Conservation (phyloP, 2,329 filamentous ascomycete genomes). For the Penicillium sp. region DNA sequence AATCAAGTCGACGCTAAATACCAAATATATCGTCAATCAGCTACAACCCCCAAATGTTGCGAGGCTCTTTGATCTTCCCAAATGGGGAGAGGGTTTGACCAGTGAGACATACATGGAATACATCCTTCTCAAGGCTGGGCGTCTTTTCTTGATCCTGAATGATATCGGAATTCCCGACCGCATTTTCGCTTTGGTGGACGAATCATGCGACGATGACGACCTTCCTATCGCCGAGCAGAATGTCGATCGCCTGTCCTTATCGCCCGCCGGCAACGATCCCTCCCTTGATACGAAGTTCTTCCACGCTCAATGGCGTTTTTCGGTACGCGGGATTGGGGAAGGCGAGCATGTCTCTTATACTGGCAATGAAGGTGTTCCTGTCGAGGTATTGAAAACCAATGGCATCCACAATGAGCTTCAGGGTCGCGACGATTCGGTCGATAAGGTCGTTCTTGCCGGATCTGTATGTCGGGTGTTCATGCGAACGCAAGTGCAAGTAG, state of each 20-base stretch:
- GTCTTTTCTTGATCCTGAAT: constrained; percentile 60
- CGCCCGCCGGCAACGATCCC: constrained; percentile 46
- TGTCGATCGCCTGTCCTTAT: constrained; percentile 55
- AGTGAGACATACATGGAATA: constrained; percentile 61
- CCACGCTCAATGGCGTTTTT: constrained; percentile 59
- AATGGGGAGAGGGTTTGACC: constrained; percentile 48
- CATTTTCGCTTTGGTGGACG: constrained; percentile 62
- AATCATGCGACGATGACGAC: constrained; percentile 63
- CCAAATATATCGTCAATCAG: constrained; percentile 41
- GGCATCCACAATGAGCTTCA: constrained; percentile 35
- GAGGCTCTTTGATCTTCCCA: constrained; percentile 38
- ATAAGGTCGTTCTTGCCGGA: constrained; percentile 43
- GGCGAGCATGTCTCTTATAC: constrained; percentile 61
- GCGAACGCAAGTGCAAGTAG: constrained; percentile 41
- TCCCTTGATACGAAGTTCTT: constrained; percentile 59
- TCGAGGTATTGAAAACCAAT: constrained; percentile 53
- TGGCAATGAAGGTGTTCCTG: constrained; percentile 59
- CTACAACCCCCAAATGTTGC: constrained; percentile 38
- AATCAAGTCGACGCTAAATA: constrained; percentile 44
- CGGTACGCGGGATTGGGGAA: constrained; percentile 56
- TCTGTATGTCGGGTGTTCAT: constrained; percentile 36
- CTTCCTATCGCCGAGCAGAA: constrained; percentile 57
- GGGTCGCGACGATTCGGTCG: constrained; percentile 33
- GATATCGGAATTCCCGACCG: constrained; percentile 63
- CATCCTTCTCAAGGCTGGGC: constrained; percentile 59